These are phyloP conservation scores for Podospora pseudopauciseta DNA, from an alignment of 495 filamentous ascomycete species.

Conservation along the genomic window DNA sequence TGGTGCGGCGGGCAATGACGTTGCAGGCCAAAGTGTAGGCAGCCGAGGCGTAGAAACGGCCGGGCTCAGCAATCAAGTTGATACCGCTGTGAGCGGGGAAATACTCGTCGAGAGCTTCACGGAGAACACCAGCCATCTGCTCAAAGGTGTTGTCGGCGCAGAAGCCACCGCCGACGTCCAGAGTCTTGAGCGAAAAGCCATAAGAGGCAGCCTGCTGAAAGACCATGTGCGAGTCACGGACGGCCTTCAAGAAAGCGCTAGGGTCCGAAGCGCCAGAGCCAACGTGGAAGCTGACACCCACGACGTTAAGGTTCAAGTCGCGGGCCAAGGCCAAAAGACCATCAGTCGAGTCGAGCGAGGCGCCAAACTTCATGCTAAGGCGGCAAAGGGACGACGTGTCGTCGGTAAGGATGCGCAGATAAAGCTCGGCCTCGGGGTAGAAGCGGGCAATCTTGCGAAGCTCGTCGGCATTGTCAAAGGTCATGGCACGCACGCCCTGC, in stretches of 20 bases:
- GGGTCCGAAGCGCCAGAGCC: slow-evolving; percentile 94
- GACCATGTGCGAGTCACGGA: slow-evolving; percentile 79
- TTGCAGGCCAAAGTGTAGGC: slow-evolving; percentile 92
- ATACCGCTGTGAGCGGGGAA: slow-evolving; percentile 70
- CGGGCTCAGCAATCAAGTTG: slow-evolving; percentile 92
- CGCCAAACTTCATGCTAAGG: slow-evolving; percentile 94
- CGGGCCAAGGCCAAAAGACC: slow-evolving; percentile 77
- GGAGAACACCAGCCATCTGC: slow-evolving; percentile 76
- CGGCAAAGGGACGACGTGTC: slow-evolving; percentile 92
- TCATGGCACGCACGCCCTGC: slow-evolving; percentile 93
- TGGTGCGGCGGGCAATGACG: slow-evolving; percentile 90
- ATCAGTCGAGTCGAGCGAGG: slow-evolving; percentile 74
- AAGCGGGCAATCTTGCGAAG: slow-evolving; percentile 93
- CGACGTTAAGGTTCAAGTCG: slow-evolving; percentile 87
- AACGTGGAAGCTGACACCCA: slow-evolving; percentile 96
- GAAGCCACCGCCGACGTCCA: slow-evolving; percentile 96
- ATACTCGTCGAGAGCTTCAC: slow-evolving; percentile 75
- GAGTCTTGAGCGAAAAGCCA: slow-evolving; percentile 76
- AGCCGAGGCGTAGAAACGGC: slow-evolving; percentile 88
- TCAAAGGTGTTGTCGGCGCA: slow-evolving; percentile 77
- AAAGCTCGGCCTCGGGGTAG: slow-evolving; percentile 84
- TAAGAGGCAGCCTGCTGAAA: slow-evolving; percentile 80
- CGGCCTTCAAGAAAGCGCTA: slow-evolving; percentile 79
- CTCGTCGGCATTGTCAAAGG: slow-evolving; percentile 97
- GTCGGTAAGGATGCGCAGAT: slow-evolving; percentile 91